Conservation (phyloP, 2,329 filamentous ascomycete species). For the Fusarium penzigii region DNA sequence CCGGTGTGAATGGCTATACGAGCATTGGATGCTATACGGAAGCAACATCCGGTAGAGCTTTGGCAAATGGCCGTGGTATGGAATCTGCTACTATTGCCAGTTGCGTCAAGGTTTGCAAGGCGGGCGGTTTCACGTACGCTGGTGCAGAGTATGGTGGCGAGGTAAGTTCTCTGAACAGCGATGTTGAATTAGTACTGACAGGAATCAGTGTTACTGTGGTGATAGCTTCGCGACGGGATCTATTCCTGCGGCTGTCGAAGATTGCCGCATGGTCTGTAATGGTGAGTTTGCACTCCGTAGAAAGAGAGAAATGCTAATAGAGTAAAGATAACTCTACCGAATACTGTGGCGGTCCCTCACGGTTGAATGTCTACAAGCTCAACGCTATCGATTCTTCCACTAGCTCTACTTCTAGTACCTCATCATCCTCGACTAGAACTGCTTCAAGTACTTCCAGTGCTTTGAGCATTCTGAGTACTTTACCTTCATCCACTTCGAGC, state of each 20-base stretch:
- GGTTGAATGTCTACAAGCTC: constrained; percentile 39
- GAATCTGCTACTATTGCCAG: constrained; percentile 34
- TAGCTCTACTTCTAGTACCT: not conserved
- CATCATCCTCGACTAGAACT: fast-evolving
- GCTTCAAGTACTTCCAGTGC: not conserved
- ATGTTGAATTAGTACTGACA: not conserved
- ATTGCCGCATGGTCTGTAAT: constrained; percentile 39
- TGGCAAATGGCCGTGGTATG: constrained; percentile 26
- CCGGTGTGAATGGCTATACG: constrained; percentile 36
- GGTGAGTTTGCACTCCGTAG: constrained; percentile 13
- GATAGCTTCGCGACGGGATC: constrained; percentile 31
- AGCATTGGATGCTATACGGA: constrained; percentile 44
- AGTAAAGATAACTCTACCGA: constrained; percentile 35
- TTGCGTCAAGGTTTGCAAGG: constrained; percentile 37
- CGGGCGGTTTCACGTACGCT: constrained; percentile 29
- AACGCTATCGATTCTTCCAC: constrained; percentile 9
- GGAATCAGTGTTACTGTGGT: constrained; percentile 39
- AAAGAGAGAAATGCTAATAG: not conserved
- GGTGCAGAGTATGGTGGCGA: constrained; percentile 43
- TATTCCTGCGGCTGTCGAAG: constrained; percentile 28
- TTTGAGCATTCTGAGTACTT: not conserved
- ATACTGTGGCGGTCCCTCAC: constrained; percentile 36
- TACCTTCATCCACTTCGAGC: not conserved
- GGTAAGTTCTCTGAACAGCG: constrained; percentile 12
- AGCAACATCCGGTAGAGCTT: constrained; percentile 32